Evolutionary conservation across 2,329 filamentous ascomycete genomes (phyloP).

Genomic region (Truncatella angustata): DNA sequence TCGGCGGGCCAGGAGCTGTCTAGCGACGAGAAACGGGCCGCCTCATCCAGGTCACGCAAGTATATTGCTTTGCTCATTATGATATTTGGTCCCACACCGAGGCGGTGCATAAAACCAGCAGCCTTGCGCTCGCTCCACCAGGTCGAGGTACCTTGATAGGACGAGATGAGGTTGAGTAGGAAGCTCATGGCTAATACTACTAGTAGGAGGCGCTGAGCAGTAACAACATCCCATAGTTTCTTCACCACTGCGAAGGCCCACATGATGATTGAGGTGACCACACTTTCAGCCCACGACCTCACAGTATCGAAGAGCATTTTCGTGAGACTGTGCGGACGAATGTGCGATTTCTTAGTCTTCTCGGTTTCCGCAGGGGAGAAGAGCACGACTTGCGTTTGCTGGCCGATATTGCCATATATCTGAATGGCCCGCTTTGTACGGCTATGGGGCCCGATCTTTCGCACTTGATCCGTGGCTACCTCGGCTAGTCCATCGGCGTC

Average conservation of each 20-base stretch:
- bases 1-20: slow-evolving; percentile 32
- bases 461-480: slow-evolving; percentile 74
- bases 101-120: slow-evolving; percentile 72
- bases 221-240: slow-evolving; percentile 65
- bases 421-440: slow-evolving; percentile 76
- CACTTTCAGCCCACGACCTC: slow-evolving; percentile 72
- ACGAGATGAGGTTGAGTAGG: slow-evolving; percentile 71
- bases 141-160: slow-evolving; percentile 67
- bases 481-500: slow-evolving; percentile 75
- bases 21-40: slow-evolving; percentile 37
- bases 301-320: slow-evolving; percentile 71
- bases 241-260: slow-evolving; percentile 67
- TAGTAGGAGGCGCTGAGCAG: slow-evolving; percentile 74
- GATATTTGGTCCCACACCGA: slow-evolving; percentile 76
- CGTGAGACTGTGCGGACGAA: slow-evolving; percentile 61
- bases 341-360: slow-evolving; percentile 52
- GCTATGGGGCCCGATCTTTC: slow-evolving; percentile 69
- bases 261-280: slow-evolving; percentile 73
- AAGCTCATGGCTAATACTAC: slow-evolving; percentile 66
- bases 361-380: slow-evolving; percentile 53
- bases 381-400: slow-evolving; percentile 61
- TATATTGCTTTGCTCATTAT: slow-evolving; percentile 87
- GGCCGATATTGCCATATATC: slow-evolving; percentile 74
- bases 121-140: slow-evolving; percentile 89
- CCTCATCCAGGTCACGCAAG: slow-evolving; percentile 74